These are phyloP conservation scores for Apiosordaria backusii DNA, from an alignment of 495 filamentous ascomycete genomes.

Conservation along the genomic window DNA sequence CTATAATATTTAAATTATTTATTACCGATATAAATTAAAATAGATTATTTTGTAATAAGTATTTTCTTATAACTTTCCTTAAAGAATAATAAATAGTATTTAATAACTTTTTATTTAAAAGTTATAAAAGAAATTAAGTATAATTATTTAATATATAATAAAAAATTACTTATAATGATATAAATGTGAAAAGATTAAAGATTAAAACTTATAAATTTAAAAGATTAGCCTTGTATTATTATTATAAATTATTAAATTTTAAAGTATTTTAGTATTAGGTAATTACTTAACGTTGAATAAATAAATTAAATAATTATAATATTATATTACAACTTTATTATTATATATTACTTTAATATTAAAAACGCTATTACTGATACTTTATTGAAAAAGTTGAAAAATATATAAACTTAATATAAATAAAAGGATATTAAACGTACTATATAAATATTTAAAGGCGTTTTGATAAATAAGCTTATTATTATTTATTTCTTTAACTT, in stretches of 20 bases:
- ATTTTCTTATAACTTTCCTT: not conserved
- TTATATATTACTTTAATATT: slow-evolving; percentile 1
- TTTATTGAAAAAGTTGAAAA: not conserved
- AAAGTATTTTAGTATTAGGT: slow-evolving; percentile 1
- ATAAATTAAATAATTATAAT: not conserved
- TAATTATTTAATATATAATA: too few relatives aligned
- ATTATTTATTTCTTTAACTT: not conserved
- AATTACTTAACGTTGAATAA: not conserved
- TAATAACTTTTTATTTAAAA: not conserved
- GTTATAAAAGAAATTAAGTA: not conserved
- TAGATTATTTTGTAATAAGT: not conserved
- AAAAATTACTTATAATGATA: too few relatives aligned
- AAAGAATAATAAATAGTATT: not conserved
- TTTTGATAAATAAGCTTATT: not conserved
- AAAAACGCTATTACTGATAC: slow-evolving; percentile 9
- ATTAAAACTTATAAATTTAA: not conserved
- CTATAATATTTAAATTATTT: not conserved
- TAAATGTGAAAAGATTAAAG: not conserved
- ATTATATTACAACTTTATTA: slow-evolving; percentile 4
- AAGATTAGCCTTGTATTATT: not conserved
- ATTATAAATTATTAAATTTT: not conserved
- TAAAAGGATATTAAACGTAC: not conserved
- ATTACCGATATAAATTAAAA: not conserved
- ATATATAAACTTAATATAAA: slow-evolving; percentile 1
- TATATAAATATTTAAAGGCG: too few relatives aligned